Conservation (phyloP, 192 early-diverging fungal genomes). For the Haplosporangium gracile region DNA sequence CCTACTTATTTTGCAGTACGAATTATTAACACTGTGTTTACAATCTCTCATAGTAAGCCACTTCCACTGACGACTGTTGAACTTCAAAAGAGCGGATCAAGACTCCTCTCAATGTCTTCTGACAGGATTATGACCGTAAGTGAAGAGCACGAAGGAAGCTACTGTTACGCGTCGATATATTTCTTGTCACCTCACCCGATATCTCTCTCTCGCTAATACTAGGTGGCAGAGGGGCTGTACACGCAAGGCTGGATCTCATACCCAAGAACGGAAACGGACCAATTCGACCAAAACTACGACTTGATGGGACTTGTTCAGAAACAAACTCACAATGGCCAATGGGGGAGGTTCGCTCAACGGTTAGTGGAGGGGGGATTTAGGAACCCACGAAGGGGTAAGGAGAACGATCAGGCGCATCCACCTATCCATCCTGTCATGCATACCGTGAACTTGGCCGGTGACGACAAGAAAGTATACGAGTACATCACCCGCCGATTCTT, state of each 20-base stretch:
- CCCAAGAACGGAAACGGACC: slow-evolving; percentile 96
- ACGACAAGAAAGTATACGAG: slow-evolving; percentile 85
- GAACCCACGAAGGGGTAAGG: slow-evolving; percentile 82
- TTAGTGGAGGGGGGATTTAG: slow-evolving; percentile 77
- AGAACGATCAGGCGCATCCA: slow-evolving; percentile 98
- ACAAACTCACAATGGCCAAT: slow-evolving; percentile 56
- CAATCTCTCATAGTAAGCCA: slow-evolving; percentile 73
- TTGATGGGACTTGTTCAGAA: slow-evolving; percentile 73
- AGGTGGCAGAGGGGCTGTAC: slow-evolving; percentile 93
- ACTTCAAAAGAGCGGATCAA: slow-evolving; percentile 86
- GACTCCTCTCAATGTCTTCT: slow-evolving; percentile 79
- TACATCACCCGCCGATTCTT: slow-evolving; percentile 90
- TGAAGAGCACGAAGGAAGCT: not conserved
- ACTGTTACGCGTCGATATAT: too few species aligned
- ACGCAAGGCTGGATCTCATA: slow-evolving; percentile 93
- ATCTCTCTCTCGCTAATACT: not conserved
- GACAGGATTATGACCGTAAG: slow-evolving; percentile 82
- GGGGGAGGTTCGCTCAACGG: slow-evolving; percentile 55
- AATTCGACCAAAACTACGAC: slow-evolving; percentile 84
- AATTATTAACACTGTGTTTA: not conserved
- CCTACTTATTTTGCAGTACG: not conserved
- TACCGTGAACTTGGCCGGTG: slow-evolving; percentile 58
- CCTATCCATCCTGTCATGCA: slow-evolving; percentile 92
- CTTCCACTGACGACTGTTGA: slow-evolving; percentile 95
- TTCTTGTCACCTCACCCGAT: not conserved